These are phyloP conservation scores for Coprinopsis sp. DNA, from an alignment of 768 basidiomycete genomes.

Conservation along the genomic window DNA sequence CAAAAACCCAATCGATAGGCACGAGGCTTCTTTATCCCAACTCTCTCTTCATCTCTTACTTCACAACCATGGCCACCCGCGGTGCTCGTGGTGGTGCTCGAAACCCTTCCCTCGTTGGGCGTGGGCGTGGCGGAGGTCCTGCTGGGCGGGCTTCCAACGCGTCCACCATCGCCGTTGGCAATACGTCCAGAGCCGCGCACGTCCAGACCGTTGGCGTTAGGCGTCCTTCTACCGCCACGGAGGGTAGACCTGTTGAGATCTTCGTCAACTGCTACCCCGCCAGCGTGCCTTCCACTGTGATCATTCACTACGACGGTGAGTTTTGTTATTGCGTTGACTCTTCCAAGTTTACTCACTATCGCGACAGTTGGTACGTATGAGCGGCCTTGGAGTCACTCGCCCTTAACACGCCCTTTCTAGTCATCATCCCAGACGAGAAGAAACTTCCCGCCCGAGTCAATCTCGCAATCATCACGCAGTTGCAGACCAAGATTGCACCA, in stretches of 20 bases:
- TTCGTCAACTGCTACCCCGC: slow-evolving; percentile 44
- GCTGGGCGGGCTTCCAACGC: too few relatives aligned
- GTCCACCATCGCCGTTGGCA: neutral
- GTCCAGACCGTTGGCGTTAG: slow-evolving; percentile 56
- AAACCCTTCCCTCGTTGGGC: too few relatives aligned
- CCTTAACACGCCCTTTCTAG: slow-evolving; percentile 12
- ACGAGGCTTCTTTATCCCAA: too few relatives aligned
- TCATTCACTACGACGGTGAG: slow-evolving; percentile 62
- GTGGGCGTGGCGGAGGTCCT: too few relatives aligned
- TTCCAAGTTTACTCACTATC: slow-evolving; percentile 1
- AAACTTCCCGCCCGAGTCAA: slow-evolving; percentile 40
- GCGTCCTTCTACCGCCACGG: slow-evolving; percentile 52
- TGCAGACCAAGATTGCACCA: slow-evolving; percentile 55
- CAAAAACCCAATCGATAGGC: too few relatives aligned
- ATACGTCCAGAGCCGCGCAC: slow-evolving; percentile 11
- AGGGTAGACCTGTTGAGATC: slow-evolving; percentile 23
- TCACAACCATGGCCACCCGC: neutral
- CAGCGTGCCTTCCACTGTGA: slow-evolving; percentile 44
- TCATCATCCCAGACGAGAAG: slow-evolving; percentile 17
- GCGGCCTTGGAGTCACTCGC: neutral
- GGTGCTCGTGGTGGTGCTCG: neutral
- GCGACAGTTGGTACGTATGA: slow-evolving; percentile 22
- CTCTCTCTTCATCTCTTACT: neutral
- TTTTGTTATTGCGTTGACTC: neutral
- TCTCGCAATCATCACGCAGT: slow-evolving; percentile 55